Conservation (phyloP, 2,329 filamentous ascomycete genomes). For the Rasamsonia emersonii region DNA sequence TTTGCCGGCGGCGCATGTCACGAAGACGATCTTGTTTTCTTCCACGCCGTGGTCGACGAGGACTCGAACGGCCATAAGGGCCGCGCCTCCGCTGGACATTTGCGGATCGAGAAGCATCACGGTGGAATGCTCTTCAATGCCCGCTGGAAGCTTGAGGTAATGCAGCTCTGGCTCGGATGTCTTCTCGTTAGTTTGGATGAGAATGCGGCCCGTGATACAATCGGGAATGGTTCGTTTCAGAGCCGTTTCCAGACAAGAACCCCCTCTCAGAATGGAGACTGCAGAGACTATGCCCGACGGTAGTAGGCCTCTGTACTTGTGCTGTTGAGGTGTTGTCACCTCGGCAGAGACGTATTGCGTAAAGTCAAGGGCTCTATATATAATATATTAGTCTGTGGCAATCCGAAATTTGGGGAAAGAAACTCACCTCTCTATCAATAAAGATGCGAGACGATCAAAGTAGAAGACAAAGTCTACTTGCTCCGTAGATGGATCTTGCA, state of each 20-base stretch:
- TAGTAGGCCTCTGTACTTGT: conserved; percentile 62
- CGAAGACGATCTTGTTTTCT: conserved; percentile 78
- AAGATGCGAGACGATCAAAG: conserved; percentile 78
- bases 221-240: conserved; percentile 87
- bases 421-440: conserved; percentile 63
- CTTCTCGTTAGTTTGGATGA: conserved; percentile 80
- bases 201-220: conserved; percentile 75
- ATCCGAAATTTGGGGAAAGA: neutral
- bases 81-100: conserved; percentile 81
- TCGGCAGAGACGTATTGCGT: conserved; percentile 56
- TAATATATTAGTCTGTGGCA: neutral
- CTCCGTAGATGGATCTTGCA: conserved; percentile 68
- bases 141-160: conserved; percentile 69
- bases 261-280: conserved; percentile 80
- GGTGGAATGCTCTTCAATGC: conserved; percentile 65
- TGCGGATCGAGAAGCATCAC: conserved; percentile 87
- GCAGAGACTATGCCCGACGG: conserved; percentile 70
- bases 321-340: conserved; percentile 63
- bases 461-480: conserved; percentile 96
- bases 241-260: conserved; percentile 78
- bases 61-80: conserved; percentile 93
- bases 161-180: conserved; percentile 90
- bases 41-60: conserved; percentile 86
- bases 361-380: conserved; percentile 62
- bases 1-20: conserved; percentile 82